Conservation (phyloP, 805 yeast genomes). For the Saccharomycopsis capsularis region DNA sequence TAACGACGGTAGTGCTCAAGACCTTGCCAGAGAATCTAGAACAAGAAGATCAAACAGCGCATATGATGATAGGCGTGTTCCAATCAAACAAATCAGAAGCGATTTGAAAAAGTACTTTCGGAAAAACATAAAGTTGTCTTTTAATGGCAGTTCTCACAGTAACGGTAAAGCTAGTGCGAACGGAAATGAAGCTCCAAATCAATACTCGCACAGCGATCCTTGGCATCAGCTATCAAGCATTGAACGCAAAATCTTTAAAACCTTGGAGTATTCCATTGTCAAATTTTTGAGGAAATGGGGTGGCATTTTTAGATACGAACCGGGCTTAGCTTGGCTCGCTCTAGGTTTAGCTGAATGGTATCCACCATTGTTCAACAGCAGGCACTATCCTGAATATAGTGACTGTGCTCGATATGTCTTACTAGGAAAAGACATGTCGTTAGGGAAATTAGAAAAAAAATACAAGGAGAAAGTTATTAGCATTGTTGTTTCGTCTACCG, state of each 20-base stretch:
- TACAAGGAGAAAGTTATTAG: conserved; percentile 1
- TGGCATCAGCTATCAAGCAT: conserved; percentile 25
- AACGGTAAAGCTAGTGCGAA: conserved; percentile 2
- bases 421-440: conserved; percentile 41
- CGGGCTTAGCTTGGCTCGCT: conserved; percentile 84
- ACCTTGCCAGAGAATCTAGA: background rate
- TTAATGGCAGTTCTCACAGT: conserved; percentile 2
- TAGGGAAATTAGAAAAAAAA: conserved; percentile 12
- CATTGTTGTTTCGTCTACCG: background rate
- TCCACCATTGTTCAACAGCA: conserved; percentile 47
- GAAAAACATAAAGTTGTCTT: conserved; percentile 25
- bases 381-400: conserved; percentile 26
- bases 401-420: conserved; percentile 39
- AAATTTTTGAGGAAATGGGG: conserved; percentile 77
- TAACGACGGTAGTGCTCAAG: conserved; percentile 28
- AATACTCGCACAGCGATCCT: conserved; percentile 15
- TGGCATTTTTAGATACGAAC: conserved; percentile 63
- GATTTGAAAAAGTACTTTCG: conserved; percentile 59
- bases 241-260: conserved; percentile 48
- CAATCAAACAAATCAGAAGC: conserved; percentile 35
- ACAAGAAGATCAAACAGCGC: background rate
- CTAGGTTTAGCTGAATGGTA: conserved; percentile 84
- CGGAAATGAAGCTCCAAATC: background rate
- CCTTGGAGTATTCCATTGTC: conserved; percentile 52
- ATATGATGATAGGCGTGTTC: conserved; percentile 25